A percentile compares a stretch with the other conserved stretches of the same genome.
Conservation (phyloP, 306 rosid species). For the Cicer judaicum region DNA sequence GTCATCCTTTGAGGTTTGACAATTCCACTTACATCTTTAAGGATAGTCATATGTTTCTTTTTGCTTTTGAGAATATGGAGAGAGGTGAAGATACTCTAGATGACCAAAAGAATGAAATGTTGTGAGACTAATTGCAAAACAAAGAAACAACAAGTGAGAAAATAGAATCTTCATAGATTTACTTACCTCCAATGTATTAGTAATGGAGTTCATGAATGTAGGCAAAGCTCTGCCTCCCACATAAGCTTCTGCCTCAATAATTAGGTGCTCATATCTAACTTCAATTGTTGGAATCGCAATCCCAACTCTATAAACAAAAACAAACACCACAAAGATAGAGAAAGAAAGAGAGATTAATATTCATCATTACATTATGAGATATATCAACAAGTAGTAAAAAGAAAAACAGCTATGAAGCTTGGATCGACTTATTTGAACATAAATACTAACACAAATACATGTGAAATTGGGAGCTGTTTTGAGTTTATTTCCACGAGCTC, state of each 20-base stretch:
- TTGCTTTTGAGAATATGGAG: slow-evolving; percentile 46
- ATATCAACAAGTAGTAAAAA: too few relatives aligned
- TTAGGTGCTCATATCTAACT: slow-evolving; percentile 61
- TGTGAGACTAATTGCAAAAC: background rate
- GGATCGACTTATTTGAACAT: too few relatives aligned
- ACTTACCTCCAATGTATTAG: slow-evolving; percentile 43
- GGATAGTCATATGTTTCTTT: slow-evolving; percentile 53
- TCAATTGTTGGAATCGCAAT: slow-evolving; percentile 61
- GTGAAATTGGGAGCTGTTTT: too few relatives aligned
- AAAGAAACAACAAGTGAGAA: background rate
- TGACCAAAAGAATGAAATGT: background rate
- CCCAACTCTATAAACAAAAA: slow-evolving; percentile 51
- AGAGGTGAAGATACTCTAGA: slow-evolving; percentile 42
- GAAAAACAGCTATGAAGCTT: background rate
- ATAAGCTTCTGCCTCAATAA: slow-evolving; percentile 57
- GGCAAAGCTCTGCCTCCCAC: slow-evolving; percentile 73
- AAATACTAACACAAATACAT: too few relatives aligned
- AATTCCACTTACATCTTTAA: slow-evolving; percentile 63
- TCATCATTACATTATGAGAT: too few relatives aligned
- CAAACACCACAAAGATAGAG: background rate
- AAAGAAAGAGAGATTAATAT: background rate
- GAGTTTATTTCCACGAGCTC: too few relatives aligned
- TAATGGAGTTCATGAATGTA: slow-evolving; percentile 49
- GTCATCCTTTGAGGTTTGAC: slow-evolving; percentile 79
- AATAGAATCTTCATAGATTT: background rate